Evolutionary conservation across 2,329 filamentous ascomycete genomes (phyloP).

Genomic region (Sphaerulina musiva): DNA sequence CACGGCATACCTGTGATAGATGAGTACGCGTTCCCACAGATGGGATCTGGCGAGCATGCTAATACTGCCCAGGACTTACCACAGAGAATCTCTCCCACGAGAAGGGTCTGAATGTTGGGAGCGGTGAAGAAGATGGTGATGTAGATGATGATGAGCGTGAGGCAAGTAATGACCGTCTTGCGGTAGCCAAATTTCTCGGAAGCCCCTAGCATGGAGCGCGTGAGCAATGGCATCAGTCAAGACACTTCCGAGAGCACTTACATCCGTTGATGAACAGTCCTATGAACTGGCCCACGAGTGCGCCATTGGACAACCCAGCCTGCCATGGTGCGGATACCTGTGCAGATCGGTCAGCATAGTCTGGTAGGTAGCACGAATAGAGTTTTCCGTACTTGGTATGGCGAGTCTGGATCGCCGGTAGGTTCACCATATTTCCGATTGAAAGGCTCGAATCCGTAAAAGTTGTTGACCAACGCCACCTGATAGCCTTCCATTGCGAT

Average conservation of each 20-base stretch:
- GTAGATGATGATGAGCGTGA: constrained; percentile 40
- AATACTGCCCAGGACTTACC: background rate
- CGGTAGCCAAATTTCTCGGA: constrained; percentile 44
- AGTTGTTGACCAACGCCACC: constrained; percentile 72
- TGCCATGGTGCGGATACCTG: constrained; percentile 45
- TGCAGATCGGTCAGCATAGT: constrained; percentile 19
- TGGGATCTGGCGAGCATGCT: background rate
- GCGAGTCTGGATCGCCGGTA: constrained; percentile 32
- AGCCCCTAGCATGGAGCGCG: constrained; percentile 20
- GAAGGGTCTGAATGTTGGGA: constrained; percentile 38
- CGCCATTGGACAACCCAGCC: constrained; percentile 43
- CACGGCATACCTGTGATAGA: constrained; percentile 42
- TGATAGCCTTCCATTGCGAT: constrained; percentile 92
- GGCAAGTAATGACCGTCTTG: constrained; percentile 41
- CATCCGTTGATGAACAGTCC: constrained; percentile 43
- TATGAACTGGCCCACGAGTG: constrained; percentile 40
- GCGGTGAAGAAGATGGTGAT: constrained; percentile 47
- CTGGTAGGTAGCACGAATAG: background rate
- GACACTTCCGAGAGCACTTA: no score
- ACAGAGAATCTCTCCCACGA: constrained; percentile 44
- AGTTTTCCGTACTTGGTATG: constrained; percentile 11
- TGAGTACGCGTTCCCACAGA: background rate
- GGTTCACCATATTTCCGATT: constrained; percentile 40
- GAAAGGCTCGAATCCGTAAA: constrained; percentile 52
- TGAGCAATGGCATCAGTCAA: no score